Evolutionary conservation across 1,284 basidiomycete genomes (phyloP).

Genomic region (Peniophora sp.): DNA sequence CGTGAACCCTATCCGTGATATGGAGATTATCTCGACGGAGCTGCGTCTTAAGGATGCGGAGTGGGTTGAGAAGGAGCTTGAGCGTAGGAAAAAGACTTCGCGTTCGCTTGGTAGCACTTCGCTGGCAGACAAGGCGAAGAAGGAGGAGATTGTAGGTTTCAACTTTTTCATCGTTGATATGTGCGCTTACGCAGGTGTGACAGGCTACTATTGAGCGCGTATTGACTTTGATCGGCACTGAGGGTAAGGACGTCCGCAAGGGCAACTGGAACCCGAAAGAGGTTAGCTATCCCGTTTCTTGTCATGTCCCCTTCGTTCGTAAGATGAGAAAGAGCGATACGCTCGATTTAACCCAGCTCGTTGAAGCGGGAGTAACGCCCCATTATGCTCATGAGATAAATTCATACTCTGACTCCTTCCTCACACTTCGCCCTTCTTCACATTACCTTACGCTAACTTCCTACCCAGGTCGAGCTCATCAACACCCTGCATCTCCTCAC

Average conservation of each 20-base stretch:
- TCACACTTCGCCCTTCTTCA: background rate
- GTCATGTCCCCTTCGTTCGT: constrained; percentile 6
- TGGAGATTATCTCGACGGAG: constrained; percentile 96
- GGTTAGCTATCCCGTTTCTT: constrained; percentile 43
- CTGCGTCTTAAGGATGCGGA: constrained; percentile 96
- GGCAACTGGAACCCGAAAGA: constrained; percentile 96
- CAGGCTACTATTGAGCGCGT: constrained; percentile 86
- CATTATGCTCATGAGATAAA: constrained; percentile 52
- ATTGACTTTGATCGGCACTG: constrained; percentile 71
- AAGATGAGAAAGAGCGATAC: constrained; percentile 26
- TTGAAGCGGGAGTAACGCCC: constrained; percentile 53
- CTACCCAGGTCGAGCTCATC: constrained; percentile 84
- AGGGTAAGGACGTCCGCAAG: constrained; percentile 91
- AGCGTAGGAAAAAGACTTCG: constrained; percentile 67
- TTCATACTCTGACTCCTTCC: constrained; percentile 34
- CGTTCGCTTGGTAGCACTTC: constrained; percentile 70
- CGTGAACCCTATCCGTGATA: constrained; percentile 92
- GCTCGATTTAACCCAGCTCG: constrained; percentile 30
- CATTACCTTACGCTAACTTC: constrained; percentile 1
- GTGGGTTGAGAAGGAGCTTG: constrained; percentile 93
- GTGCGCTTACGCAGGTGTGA: constrained; percentile 10
- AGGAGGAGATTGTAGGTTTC: constrained; percentile 84
- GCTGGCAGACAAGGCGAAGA: constrained; percentile 92
- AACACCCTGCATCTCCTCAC: constrained; percentile 90
- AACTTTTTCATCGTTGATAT: background rate